Percentiles rank a stretch among this genome's conserved stretches.
Evolutionary conservation across 352 stramenopile species (phyloP).

Genomic region (Phytophthora fragariaefolia): DNA sequence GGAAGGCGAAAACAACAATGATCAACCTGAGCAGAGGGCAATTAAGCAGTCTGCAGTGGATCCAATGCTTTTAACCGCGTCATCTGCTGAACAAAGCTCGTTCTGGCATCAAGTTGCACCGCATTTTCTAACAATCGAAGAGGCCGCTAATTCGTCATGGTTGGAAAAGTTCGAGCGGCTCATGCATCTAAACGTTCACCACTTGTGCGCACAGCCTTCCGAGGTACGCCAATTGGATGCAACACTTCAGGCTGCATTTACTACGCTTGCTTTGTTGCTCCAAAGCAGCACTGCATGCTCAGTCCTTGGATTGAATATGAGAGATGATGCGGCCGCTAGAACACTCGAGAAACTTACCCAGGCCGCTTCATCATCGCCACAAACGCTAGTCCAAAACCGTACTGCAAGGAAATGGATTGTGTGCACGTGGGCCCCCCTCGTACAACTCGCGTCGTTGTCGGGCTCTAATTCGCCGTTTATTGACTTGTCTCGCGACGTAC

Average conservation of each 20-base stretch:
- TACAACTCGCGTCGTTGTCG: conserved; percentile 13
- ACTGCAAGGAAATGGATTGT: conserved; percentile 47
- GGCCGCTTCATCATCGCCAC: conserved; percentile 26
- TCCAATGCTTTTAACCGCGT: not conserved
- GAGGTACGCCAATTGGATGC: conserved; percentile 44
- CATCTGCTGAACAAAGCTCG: conserved; percentile 11
- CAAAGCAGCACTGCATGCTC: conserved; percentile 22
- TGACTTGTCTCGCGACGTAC: conserved; percentile 42
- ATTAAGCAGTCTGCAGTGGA: conserved; percentile 2
- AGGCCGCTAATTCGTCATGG: conserved; percentile 35
- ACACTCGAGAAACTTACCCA: conserved; percentile 40
- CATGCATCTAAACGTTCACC: conserved; percentile 65
- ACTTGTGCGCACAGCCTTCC: conserved; percentile 46
- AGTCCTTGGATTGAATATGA: conserved; percentile 13
- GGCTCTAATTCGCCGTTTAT: conserved; percentile 17
- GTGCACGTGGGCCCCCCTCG: conserved; percentile 31
- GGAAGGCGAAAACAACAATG: conserved; percentile 39
- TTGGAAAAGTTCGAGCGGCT: conserved; percentile 51
- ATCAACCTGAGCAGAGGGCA: conserved; percentile 20
- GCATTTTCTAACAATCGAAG: conserved; percentile 37
- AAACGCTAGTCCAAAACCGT: conserved; percentile 40
- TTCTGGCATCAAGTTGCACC: conserved; percentile 30
- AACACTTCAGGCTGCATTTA: conserved; percentile 34
- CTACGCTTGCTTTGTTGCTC: conserved; percentile 21
- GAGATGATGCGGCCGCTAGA: conserved; percentile 18